These are phyloP conservation scores for Populus alba DNA, from an alignment of 345 rosid genomes.

Conservation along the genomic window DNA sequence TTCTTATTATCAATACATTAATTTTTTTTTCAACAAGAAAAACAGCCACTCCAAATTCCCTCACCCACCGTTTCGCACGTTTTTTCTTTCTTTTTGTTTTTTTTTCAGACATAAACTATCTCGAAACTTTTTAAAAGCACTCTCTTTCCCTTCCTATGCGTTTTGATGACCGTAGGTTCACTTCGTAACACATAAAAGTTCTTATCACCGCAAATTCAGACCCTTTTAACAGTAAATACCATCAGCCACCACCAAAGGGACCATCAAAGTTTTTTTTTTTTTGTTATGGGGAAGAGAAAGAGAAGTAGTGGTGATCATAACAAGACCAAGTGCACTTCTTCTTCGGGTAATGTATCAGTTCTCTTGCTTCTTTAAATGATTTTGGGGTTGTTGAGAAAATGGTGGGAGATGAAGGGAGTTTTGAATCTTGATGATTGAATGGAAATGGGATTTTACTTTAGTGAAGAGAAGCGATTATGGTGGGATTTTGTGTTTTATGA, in stretches of 20 bases:
- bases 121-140: background rate
- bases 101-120: background rate
- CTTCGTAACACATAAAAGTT: background rate
- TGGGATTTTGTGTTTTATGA: background rate
- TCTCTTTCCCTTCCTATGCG: background rate
- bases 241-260: background rate
- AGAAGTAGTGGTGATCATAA: conserved; percentile 19
- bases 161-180: background rate
- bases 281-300: conserved; percentile 48
- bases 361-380: background rate
- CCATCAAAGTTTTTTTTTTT: background rate
- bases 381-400: background rate
- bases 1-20: no score
- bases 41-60: background rate
- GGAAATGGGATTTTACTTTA: background rate
- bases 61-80: background rate
- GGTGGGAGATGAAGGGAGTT: background rate
- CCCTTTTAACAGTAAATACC: background rate
- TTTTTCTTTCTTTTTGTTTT: background rate
- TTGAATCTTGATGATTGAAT: background rate
- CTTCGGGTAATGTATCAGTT: conserved; percentile 34
- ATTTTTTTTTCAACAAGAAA: no score
- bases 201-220: background rate
- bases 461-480: background rate
- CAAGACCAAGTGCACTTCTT: conserved; percentile 23